Conservation (phyloP, 176 grass and related monocot genomes). For the Lolium multiflorum region DNA sequence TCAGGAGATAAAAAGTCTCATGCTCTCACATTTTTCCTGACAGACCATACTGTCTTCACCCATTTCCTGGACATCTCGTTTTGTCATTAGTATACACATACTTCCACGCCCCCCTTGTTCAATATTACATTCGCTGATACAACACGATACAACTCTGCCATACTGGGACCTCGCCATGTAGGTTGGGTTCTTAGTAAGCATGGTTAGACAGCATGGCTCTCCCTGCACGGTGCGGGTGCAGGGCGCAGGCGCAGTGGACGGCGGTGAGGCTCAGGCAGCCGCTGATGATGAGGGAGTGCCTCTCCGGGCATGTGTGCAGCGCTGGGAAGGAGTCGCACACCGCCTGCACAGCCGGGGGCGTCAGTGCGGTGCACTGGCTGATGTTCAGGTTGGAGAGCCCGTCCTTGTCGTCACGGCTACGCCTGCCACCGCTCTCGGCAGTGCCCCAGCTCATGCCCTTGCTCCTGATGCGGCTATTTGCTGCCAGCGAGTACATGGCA, state of each 20-base stretch:
- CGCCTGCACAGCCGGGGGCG: constrained; percentile 79
- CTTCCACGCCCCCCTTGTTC: not conserved
- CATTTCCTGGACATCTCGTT: not conserved
- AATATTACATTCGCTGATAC: not conserved
- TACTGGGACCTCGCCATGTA: not conserved
- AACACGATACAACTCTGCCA: not conserved
- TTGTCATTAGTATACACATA: not conserved
- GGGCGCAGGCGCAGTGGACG: constrained; percentile 80
- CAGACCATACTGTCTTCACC: not conserved
- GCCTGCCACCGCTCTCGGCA: constrained; percentile 1
- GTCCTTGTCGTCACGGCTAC: constrained; percentile 27
- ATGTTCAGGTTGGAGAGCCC: constrained; percentile 85
- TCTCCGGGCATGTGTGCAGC: constrained; percentile 77
- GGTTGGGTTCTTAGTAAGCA: constrained; percentile 35
- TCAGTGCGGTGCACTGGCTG: constrained; percentile 90
- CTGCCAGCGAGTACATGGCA: constrained; percentile 87
- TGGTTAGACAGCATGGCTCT: constrained; percentile 55
- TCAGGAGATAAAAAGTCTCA: not conserved
- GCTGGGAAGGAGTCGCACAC: constrained; percentile 87
- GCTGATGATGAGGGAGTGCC: constrained; percentile 90
- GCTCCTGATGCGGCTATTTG: constrained; percentile 63
- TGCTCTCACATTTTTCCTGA: not conserved
- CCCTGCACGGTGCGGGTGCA: constrained; percentile 59
- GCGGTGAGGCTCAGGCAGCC: constrained; percentile 91
- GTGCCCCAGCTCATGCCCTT: constrained; percentile 46